A percentile compares a stretch with the other conserved stretches of the same genome.
Evolutionary conservation across 306 rosid genomes (phyloP).

Genomic region (Cicer bijugum): DNA sequence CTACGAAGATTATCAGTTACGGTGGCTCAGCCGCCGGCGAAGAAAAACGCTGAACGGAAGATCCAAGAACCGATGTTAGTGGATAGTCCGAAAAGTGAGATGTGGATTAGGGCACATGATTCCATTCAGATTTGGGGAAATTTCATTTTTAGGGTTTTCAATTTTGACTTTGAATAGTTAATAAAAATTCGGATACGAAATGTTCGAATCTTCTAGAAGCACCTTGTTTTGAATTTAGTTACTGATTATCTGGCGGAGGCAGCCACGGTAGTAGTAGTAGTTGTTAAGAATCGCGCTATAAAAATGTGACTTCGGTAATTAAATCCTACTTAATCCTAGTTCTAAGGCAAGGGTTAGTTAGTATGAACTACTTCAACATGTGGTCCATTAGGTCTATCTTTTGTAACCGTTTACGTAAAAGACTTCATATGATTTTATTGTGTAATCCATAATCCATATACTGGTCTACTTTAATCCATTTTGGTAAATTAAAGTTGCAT

Average conservation of each 20-base stretch:
- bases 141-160: constrained; percentile 50
- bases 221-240: not conserved
- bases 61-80: constrained; percentile 43
- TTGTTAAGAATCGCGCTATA: not conserved
- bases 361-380: too few species aligned
- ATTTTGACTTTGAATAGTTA: constrained; percentile 36
- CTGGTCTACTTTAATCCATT: too few species aligned
- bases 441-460: too few species aligned
- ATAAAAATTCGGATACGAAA: not conserved
- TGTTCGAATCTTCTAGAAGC: constrained; percentile 44
- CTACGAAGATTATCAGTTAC: not conserved
- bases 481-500: too few species aligned
- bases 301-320: too few species aligned
- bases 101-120: constrained; percentile 51
- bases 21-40: constrained; percentile 50
- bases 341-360: too few species aligned
- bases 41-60: constrained; percentile 37
- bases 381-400: too few species aligned
- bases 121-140: constrained; percentile 56
- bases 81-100: constrained; percentile 41
- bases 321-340: too few species aligned
- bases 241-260: constrained; percentile 1
- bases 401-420: too few species aligned
- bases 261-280: not conserved
- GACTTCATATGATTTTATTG: too few species aligned